Conservation (phyloP, 495 filamentous ascomycete species). For the Wilcoxina mikolae region DNA sequence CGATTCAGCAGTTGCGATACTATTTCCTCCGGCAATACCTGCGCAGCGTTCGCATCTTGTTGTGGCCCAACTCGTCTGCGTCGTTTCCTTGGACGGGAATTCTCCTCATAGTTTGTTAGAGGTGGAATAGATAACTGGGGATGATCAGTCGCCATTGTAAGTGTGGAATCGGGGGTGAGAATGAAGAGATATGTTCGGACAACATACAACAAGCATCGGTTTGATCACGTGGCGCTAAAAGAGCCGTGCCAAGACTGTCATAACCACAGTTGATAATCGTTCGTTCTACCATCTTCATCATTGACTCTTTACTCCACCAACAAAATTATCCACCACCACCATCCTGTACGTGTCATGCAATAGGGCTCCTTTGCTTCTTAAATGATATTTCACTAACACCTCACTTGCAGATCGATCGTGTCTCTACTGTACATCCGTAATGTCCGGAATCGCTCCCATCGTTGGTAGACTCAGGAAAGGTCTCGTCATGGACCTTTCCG, state of each 20-base stretch:
- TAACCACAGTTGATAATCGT: too few relatives aligned
- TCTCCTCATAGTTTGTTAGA: slow-evolving; percentile 1
- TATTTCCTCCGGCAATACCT: slow-evolving; percentile 29
- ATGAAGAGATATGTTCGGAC: too few relatives aligned
- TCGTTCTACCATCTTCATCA: too few relatives aligned
- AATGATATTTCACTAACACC: not conserved
- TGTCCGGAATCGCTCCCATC: slow-evolving; percentile 22
- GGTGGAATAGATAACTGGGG: not conserved
- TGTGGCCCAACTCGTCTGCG: slow-evolving; percentile 18
- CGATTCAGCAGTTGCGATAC: slow-evolving; percentile 42
- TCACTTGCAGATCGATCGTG: too few relatives aligned
- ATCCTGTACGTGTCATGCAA: too few relatives aligned
- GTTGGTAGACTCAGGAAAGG: slow-evolving; percentile 52
- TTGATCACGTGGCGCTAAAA: too few relatives aligned
- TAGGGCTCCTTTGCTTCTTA: too few relatives aligned
- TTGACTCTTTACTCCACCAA: too few relatives aligned
- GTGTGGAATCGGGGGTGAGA: not conserved
- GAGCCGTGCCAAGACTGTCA: too few relatives aligned
- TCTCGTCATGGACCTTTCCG: slow-evolving; percentile 64
- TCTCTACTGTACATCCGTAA: too few relatives aligned
- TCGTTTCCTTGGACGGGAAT: slow-evolving; percentile 18
- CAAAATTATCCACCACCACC: too few relatives aligned
- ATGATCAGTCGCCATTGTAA: not conserved
- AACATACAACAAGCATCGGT: too few relatives aligned
- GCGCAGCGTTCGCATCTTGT: slow-evolving; percentile 14